Base-by-base conservation (phyloP, 2,329 filamentous ascomycete genomes). In the Talaromyces amestolkiae region DNA sequence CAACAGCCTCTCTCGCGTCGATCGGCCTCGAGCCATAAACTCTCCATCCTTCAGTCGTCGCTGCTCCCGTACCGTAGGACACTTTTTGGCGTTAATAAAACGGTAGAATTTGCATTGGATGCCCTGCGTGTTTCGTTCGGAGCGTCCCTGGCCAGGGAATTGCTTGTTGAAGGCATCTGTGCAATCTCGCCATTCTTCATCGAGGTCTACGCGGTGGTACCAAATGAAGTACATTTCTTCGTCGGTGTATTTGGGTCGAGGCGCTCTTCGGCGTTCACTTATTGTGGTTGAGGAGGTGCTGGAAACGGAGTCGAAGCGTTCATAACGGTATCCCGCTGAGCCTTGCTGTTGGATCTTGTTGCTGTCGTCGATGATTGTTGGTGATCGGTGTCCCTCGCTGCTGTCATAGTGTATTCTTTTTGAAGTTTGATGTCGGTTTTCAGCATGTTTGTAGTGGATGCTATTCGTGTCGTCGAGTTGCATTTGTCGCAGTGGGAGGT, bases 41-140 rank as follows among this genome's bases (percentile, higher is more conserved):
- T 78, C 76, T n/a, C 75, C 76, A 69, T 77, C 77, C 8, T 75
- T 76, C 72, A 77, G 74, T 3, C 76, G 73, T 19, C 76, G 69
- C 69, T 82, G 80, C 66, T 80, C 76, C 37, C 81, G 75, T 17
- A 82, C 70, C 7, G 80, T 81, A 0, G 79, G 78, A 67, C 80
- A 78, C 54, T 76, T 77, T 68, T 81, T 78, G 63, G 79, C 76
- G 65, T 77, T 78, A 64, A 82, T 79, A 64, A 81, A 77, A n/a
- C 81, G 78, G 70, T 83, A 83, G 69, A 81, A 82, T 67, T 81
- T 81, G 75, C 81, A 83, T 70, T 83, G 80, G 22, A 83, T 80
- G 0, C 81, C 81, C 66, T 79, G 76, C 69, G 80, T 80, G 15
- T 65, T 66, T 49, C 63, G 63, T 41, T 65, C 63, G 5, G 76